These are phyloP conservation scores for Crassisporium funariophilum DNA, from an alignment of 768 basidiomycete genomes.

Conservation along the genomic window DNA sequence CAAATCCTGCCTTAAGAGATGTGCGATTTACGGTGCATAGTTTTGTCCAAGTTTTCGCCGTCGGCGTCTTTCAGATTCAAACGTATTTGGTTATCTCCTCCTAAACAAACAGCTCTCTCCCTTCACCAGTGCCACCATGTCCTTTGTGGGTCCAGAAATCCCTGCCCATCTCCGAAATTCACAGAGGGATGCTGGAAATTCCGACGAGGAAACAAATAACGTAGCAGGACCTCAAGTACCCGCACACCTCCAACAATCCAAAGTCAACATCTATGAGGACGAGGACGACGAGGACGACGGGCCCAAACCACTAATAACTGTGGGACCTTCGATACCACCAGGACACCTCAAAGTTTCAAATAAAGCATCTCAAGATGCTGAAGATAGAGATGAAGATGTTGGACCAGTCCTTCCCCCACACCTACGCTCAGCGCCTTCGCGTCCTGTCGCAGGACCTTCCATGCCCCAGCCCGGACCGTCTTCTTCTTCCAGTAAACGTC, in stretches of 20 bases:
- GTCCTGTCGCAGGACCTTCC: conserved; percentile 16
- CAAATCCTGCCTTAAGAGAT: too few relatives aligned
- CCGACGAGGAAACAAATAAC: conserved; percentile 31
- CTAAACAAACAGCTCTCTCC: neutral
- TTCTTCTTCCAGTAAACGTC: conserved; percentile 33
- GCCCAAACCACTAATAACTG: conserved; percentile 45
- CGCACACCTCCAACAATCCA: conserved; percentile 21
- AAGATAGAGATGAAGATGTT: neutral
- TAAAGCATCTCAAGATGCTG: neutral
- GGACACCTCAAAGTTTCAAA: neutral
- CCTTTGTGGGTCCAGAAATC: conserved; percentile 58
- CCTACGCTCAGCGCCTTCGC: neutral
- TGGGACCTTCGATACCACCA: conserved; percentile 16
- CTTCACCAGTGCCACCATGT: conserved; percentile 42
- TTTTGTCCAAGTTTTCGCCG: too few relatives aligned
- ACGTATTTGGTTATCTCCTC: neutral
- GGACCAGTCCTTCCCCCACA: neutral
- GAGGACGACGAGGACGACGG: conserved; percentile 67
- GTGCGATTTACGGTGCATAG: too few relatives aligned
- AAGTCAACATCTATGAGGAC: conserved; percentile 21
- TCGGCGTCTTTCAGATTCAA: too few relatives aligned
- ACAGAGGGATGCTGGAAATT: conserved; percentile 12
- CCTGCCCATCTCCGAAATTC: conserved; percentile 49
- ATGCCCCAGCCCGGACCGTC: conserved; percentile 18
- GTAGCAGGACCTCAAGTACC: conserved; percentile 29